phyloP scores from a whole-genome alignment of 1,284 basidiomycete species.

The Austroboletus novae-zelandiae region DNA sequence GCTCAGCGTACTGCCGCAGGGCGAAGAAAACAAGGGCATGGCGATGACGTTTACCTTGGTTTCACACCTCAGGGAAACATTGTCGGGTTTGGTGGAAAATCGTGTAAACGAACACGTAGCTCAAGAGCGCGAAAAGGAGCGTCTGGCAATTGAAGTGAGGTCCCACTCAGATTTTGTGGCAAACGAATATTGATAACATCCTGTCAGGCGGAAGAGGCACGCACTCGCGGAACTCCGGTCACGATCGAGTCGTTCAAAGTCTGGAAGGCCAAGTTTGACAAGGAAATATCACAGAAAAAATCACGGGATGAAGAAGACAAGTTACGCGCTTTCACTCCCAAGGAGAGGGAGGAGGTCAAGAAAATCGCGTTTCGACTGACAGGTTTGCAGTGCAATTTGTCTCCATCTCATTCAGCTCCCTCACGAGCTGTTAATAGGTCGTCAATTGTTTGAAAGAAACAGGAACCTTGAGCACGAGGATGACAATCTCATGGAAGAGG shows the following conservation, averaged over 20 bases:
- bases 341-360: slow-evolving; percentile 89
- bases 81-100: slow-evolving; percentile 62
- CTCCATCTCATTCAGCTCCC: slow-evolving; percentile 5
- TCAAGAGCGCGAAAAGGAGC: slow-evolving; percentile 70
- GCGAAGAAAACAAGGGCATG: slow-evolving; percentile 90
- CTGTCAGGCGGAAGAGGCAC: slow-evolving; percentile 79
- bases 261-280: slow-evolving; percentile 82
- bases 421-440: slow-evolving; percentile 49
- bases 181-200: slow-evolving; percentile 3
- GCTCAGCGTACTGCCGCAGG: slow-evolving; percentile 46
- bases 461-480: slow-evolving; percentile 66
- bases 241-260: slow-evolving; percentile 76
- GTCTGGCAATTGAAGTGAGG: slow-evolving; percentile 71
- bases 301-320: slow-evolving; percentile 80
- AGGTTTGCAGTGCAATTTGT: slow-evolving; percentile 50
- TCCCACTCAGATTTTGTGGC: neutral
- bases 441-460: slow-evolving; percentile 86
- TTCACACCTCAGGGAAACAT: slow-evolving; percentile 79
- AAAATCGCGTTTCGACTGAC: slow-evolving; percentile 61
- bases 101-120: slow-evolving; percentile 58
- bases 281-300: slow-evolving; percentile 60
- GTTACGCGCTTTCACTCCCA: slow-evolving; percentile 71
- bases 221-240: slow-evolving; percentile 88
- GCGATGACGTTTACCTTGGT: slow-evolving; percentile 98
- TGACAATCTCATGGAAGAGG: slow-evolving; percentile 79